Conservation (phyloP, 2,329 filamentous ascomycete genomes). For the Pseudopithomyces chartarum region DNA sequence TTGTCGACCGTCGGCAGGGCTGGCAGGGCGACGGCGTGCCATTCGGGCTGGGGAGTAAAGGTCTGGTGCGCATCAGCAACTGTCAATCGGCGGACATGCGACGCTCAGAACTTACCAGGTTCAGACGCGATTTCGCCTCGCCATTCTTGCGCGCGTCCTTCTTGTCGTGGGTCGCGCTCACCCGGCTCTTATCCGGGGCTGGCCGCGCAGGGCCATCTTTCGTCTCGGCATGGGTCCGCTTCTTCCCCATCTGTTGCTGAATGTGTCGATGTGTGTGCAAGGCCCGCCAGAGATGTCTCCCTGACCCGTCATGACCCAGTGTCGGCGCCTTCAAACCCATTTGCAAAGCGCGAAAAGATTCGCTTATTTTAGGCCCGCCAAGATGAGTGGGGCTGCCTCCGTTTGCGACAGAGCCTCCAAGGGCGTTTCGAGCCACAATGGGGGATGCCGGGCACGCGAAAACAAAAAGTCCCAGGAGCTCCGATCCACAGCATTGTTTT, state of each 20-base stretch:
- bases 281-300: constrained; percentile 45
- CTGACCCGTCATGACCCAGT: constrained; percentile 43
- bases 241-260: constrained; percentile 47
- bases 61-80: constrained; percentile 48
- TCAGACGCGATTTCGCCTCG: constrained; percentile 35
- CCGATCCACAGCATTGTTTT: no score
- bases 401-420: no score
- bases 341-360: no score
- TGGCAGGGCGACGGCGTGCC: constrained; percentile 66
- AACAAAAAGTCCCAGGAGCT: no score
- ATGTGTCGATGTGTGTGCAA: constrained; percentile 32
- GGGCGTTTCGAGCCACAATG: no score
- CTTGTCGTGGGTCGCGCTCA: constrained; percentile 27
- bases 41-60: constrained; percentile 68
- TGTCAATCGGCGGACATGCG: constrained; percentile 6
- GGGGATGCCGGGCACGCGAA: no score
- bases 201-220: constrained; percentile 47
- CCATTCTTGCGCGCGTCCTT: constrained; percentile 38
- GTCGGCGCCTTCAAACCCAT: constrained; percentile 9
- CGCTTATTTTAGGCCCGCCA: no score
- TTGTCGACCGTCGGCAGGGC: constrained; percentile 54
- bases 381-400: no score
- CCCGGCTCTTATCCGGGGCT: constrained; percentile 35
- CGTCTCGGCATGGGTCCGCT: constrained; percentile 48
- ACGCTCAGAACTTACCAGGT: constrained; percentile 32